Evolutionary conservation across 208 protist genomes (phyloP).

Genomic region (Crithidia sp.): DNA sequence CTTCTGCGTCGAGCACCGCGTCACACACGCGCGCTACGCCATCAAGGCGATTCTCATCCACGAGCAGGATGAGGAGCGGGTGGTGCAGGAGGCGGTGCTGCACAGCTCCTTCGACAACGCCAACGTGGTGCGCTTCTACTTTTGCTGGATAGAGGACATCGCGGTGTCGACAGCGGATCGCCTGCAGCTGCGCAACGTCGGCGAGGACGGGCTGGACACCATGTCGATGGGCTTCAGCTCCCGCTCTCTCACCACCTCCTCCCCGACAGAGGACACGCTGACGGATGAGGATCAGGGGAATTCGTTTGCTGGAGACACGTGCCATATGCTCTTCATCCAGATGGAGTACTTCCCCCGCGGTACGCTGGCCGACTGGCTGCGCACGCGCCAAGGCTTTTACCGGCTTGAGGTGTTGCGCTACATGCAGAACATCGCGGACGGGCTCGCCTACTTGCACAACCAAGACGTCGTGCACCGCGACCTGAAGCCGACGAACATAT

Average conservation of each 20-base stretch:
- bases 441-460: slow-evolving; percentile 73
- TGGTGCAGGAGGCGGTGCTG: slow-evolving; percentile 76
- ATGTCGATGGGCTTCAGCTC: slow-evolving; percentile 31
- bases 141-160: slow-evolving; percentile 84
- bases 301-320: slow-evolving; percentile 21
- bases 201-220: slow-evolving; percentile 57
- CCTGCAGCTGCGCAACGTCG: slow-evolving; percentile 52
- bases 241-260: slow-evolving; percentile 22
- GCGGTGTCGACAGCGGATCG: slow-evolving; percentile 43
- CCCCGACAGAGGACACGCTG: slow-evolving; percentile 8
- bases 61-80: slow-evolving; percentile 60
- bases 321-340: slow-evolving; percentile 85
- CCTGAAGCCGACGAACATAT: slow-evolving; percentile 89
- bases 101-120: slow-evolving; percentile 84
- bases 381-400: slow-evolving; percentile 46
- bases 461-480: slow-evolving; percentile 84
- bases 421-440: slow-evolving; percentile 69
- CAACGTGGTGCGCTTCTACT: slow-evolving; percentile 87
- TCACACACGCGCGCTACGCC: slow-evolving; percentile 71
- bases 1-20: slow-evolving; percentile 80
- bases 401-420: slow-evolving; percentile 69
- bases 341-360: slow-evolving; percentile 86
- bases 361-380: slow-evolving; percentile 73
- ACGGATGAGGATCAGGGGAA: not conserved
- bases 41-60: slow-evolving; percentile 83